Evolutionary conservation across 2,329 filamentous ascomycete species (phyloP).

Genomic region (Talaromyces sp.): DNA sequence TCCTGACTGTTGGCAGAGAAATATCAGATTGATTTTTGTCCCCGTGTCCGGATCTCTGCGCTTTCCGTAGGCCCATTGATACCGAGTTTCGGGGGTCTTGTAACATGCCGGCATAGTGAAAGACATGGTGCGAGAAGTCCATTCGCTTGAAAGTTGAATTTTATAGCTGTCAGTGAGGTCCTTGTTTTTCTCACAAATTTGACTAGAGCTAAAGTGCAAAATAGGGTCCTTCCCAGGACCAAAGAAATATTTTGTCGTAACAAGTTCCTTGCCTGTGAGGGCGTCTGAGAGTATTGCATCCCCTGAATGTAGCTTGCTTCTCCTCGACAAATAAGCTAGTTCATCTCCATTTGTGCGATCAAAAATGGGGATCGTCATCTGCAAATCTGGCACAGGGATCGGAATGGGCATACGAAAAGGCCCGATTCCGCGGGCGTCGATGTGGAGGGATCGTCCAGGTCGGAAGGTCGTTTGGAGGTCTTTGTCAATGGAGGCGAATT

Average conservation of each 20-base stretch:
- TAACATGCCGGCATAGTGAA: conserved; percentile 35
- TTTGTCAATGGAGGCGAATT: not conserved
- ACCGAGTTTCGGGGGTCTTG: conserved; percentile 39
- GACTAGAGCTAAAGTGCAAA: conserved; percentile 31
- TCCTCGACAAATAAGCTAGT: conserved; percentile 48
- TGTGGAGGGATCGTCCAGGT: conserved; percentile 12
- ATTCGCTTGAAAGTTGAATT: conserved; percentile 26
- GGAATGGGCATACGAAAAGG: conserved; percentile 29
- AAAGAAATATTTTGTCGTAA: conserved; percentile 51
- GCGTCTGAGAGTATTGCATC: conserved; percentile 43
- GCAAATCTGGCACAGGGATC: conserved; percentile 15
- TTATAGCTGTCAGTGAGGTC: not conserved
- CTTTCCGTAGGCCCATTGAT: conserved; percentile 53
- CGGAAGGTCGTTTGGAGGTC: not conserved
- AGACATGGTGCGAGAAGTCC: conserved; percentile 42
- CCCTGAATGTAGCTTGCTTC: conserved; percentile 44
- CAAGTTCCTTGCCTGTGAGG: conserved; percentile 32
- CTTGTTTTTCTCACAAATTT: not conserved
- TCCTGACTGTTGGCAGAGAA: conserved; percentile 15
- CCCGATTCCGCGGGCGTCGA: conserved; percentile 24
- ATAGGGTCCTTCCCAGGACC: conserved; percentile 50
- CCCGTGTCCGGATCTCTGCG: conserved; percentile 30
- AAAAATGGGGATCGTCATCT: conserved; percentile 31
- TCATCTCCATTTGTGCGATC: conserved; percentile 25
- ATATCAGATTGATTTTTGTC: conserved; percentile 21